Base-by-base conservation (phyloP, 2,329 filamentous ascomycete species). In the Botrytis fabae region DNA sequence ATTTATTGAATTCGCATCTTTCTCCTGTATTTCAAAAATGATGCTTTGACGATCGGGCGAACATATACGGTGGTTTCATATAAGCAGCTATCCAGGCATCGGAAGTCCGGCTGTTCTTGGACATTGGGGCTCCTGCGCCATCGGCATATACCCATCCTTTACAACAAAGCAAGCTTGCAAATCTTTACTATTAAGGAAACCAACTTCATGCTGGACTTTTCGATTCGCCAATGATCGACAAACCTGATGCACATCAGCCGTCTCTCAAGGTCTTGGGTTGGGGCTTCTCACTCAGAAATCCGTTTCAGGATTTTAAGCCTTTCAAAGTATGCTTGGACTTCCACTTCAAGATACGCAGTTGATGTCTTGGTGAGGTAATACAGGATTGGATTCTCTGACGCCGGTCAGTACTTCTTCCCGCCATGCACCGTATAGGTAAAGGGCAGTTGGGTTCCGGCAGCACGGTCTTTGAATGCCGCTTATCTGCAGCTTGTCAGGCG, bases 1-100 rank as follows among this genome's bases (percentile, higher is more conserved):
- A 64, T 64, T n/a, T 46, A 44, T 64, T 63, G 61, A 32, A 42
- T 32, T 63, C 40, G n/a, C 25, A 63, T 63, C 14, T 28, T 63
- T 28, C 12, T 32, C 18, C 18, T 20, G 9, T 32, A 32, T 46
- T 25, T 38, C 59, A 40, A 28, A 22, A 64, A 32, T 64, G 18
- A 46, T 44, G n/a, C 20, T 22, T 63, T 40, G 25, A 32, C 28
- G 4, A 46, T 22, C 7, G 10, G n/a, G 9, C n/a, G 12, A 22
- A 32, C 14, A 54, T 22, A 25, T 16, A 42, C 22, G 42, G 25
- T 68, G 40, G 25, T 42, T 57, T 42, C 35, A 42, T 57, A 25
- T 57, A 57, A 38, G 20, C 8, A 40, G 48, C 32, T 18, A 25
- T 32, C 28, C 25, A 40, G 64, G 48, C 61, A 51, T 68, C 46